Evolutionary conservation across 768 basidiomycete genomes (phyloP).

Genomic region (Panaeolus papilionaceus): DNA sequence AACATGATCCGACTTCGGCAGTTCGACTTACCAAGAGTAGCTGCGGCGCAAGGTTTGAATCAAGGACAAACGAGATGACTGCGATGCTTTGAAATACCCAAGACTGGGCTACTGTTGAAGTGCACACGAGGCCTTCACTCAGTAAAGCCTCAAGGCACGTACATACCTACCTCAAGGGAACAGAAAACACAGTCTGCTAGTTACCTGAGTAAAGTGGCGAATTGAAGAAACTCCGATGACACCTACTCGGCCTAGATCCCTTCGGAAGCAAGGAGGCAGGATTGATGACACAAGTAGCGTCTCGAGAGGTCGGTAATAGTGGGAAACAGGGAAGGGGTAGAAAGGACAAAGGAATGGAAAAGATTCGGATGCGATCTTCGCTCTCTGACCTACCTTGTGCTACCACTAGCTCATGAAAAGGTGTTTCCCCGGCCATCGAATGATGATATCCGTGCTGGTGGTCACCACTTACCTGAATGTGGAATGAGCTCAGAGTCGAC

Average conservation of each 20-base stretch:
- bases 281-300: background rate
- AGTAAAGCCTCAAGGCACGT: no score
- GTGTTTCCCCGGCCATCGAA: background rate
- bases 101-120: no score
- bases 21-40: no score
- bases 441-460: background rate
- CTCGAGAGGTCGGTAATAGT: background rate
- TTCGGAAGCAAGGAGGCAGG: background rate
- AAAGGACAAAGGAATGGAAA: background rate
- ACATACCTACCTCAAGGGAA: no score
- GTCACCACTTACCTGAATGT: background rate
- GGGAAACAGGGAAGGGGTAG: background rate
- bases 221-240: background rate
- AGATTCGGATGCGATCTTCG: constrained; percentile 1
- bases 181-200: no score
- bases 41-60: no score
- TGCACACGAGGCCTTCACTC: no score
- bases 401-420: background rate
- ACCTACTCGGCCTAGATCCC: background rate
- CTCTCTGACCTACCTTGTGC: background rate
- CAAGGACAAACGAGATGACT: no score
- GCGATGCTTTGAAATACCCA: no score
- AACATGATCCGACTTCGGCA: no score
- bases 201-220: background rate
- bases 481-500: background rate